A percentile compares a stretch with the other conserved stretches of the same genome.
Conservation (phyloP, 768 basidiomycete genomes). For the Royoungia palumana region DNA sequence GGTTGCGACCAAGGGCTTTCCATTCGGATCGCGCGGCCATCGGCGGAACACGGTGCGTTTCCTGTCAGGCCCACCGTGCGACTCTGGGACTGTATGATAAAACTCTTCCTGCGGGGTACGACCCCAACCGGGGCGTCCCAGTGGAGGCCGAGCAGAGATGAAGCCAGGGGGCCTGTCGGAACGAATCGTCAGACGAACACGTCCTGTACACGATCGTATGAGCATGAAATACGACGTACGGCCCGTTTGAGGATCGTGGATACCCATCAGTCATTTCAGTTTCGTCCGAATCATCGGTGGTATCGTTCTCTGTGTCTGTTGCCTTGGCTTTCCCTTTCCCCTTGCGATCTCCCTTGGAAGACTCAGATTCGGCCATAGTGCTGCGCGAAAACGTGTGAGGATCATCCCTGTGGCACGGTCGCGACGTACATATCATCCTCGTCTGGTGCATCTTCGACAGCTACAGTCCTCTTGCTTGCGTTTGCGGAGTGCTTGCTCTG, state of each 20-base stretch:
- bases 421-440: too few relatives aligned
- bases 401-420: neutral
- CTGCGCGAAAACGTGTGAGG: neutral
- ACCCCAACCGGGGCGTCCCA: constrained; percentile 8
- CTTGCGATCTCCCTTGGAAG: constrained; percentile 1
- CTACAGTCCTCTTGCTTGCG: neutral
- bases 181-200: too few relatives aligned
- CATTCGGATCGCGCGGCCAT: constrained; percentile 27
- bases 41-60: constrained; percentile 20
- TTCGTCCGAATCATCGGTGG: neutral
- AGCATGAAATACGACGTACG: too few relatives aligned
- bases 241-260: too few relatives aligned
- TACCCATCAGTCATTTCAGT: too few relatives aligned
- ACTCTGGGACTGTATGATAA: constrained; percentile 2
- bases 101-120: neutral
- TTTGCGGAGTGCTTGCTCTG: neutral
- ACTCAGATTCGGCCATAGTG: neutral
- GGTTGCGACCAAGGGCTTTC: constrained; percentile 1
- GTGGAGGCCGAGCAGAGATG: neutral
- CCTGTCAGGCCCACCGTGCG: neutral
- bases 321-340: neutral
- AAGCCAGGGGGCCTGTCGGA: too few relatives aligned
- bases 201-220: too few relatives aligned
- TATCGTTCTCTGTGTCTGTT: neutral
- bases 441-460: too few relatives aligned